phyloP scores from a whole-genome alignment of 257 asterid species.

The Catharanthus roseus region DNA sequence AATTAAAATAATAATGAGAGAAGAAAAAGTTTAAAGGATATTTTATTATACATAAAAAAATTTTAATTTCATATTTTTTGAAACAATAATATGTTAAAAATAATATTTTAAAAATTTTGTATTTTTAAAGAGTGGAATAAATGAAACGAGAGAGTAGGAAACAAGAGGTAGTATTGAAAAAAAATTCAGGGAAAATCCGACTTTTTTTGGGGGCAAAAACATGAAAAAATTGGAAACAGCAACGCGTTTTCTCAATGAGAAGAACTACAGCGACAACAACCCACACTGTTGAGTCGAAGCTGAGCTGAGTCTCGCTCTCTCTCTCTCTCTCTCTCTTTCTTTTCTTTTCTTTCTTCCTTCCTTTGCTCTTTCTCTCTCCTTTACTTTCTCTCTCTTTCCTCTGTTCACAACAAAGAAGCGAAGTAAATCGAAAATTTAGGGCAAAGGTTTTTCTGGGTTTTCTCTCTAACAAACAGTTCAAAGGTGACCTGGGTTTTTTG shows the following conservation, averaged over 20 bases:
- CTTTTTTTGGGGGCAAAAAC: no score
- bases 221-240: conserved; percentile 16
- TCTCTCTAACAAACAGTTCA: background rate
- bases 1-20: no score
- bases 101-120: no score
- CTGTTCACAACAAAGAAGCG: conserved; percentile 24
- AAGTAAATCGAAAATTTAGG: conserved; percentile 40
- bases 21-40: no score
- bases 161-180: no score
- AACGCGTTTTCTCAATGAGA: conserved; percentile 26
- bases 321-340: conserved; percentile 1
- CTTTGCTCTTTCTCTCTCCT: conserved; percentile 18
- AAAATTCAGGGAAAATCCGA: no score
- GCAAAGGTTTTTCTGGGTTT: conserved; percentile 22
- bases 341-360: conserved; percentile 13
- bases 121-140: no score
- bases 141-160: no score
- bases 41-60: no score
- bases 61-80: no score
- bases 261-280: conserved; percentile 25
- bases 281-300: conserved; percentile 21
- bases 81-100: no score
- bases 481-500: conserved; percentile 8
- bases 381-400: conserved; percentile 24
- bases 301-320: background rate